A percentile compares a stretch with the other conserved stretches of the same genome.
These are phyloP conservation scores for Clonostachys solani DNA, from an alignment of 2,329 filamentous ascomycete species.

Conservation along the genomic window DNA sequence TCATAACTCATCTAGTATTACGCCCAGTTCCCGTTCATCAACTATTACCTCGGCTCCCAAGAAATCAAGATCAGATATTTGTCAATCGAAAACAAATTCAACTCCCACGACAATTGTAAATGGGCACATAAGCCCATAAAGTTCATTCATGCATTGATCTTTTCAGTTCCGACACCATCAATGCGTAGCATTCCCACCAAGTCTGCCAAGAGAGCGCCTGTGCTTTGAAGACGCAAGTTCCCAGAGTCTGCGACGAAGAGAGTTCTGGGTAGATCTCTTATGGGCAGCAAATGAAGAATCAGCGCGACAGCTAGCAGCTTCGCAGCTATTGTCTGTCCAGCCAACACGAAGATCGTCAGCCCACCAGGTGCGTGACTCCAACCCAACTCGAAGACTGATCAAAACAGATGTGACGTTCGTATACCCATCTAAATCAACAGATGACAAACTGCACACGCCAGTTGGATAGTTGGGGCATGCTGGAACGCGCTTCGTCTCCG, in stretches of 20 bases:
- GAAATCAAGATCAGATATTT: constrained; percentile 24
- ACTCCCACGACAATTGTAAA: neutral
- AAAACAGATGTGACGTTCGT: constrained; percentile 30
- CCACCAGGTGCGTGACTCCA: constrained; percentile 33
- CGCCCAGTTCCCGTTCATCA: constrained; percentile 14
- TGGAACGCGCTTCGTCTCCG: constrained; percentile 29
- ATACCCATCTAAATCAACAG: constrained; percentile 29
- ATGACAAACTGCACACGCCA: constrained; percentile 25
- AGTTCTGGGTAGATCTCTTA: constrained; percentile 18
- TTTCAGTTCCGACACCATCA: no score
- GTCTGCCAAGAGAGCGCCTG: no score
- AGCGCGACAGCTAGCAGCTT: constrained; percentile 27
- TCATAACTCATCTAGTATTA: constrained; percentile 19
- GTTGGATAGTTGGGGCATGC: constrained; percentile 26
- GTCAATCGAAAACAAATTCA: constrained; percentile 9
- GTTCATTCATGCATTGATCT: neutral
- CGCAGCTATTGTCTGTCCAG: constrained; percentile 35
- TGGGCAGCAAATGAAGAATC: constrained; percentile 18
- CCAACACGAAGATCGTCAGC: constrained; percentile 32
- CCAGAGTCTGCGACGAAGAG: constrained; percentile 24
- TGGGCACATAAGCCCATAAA: neutral
- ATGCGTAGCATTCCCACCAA: no score
- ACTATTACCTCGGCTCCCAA: constrained; percentile 25
- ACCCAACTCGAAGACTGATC: constrained; percentile 28
- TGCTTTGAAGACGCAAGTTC: constrained; percentile 5